Evolutionary conservation across 2,329 filamentous ascomycete species (phyloP), one percentile per base, ranked within the genome.

Genomic region (Scedosporium boydii): DNA sequence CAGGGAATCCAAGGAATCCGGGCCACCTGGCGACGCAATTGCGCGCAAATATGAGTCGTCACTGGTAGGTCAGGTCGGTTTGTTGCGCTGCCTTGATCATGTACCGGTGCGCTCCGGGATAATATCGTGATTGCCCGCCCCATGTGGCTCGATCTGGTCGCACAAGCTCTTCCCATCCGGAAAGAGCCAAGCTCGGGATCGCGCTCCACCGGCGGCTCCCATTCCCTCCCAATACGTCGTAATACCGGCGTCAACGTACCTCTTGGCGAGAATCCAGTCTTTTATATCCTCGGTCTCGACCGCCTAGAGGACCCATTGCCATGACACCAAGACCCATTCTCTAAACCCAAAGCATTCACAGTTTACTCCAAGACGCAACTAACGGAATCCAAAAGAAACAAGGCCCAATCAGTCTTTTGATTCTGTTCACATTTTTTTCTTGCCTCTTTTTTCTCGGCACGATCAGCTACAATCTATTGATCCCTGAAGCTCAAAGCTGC

Each of bases 251-350:
- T 61, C 59, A 61, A 34, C 29, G 38, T 59, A 18, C n/a, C 34
- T 26, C 60, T 62, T 62, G 60, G 51, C 51, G 38, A 62, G 26
- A 46, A 62, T 7, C 34, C n/a, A 44, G 34, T 34, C 18, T 44
- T 62, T 62, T 57, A 57, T 57, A 62, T 41, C 60, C 60, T 62
- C 60, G 60, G 60, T 23, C 60, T 57, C n/a, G 9, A 18, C 29
- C 48, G 1, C 41, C 26, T 14, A 44, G 18, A 16, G 18, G 26
- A 14, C 55, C 55, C 16, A 16, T 34, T 18, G 29, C 55, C 10
- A 58, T 16, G 26, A 58, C 55, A 51, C 44, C 21, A 51, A n/a
- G 29, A 26, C 41, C 58, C 34, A 27, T 46, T 23, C 44, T 16
- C 38, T 46, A 59, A 53, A 21, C 48, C 48, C 10, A 53, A 53